Percentiles rank a stretch among this genome's conserved stretches.
phyloP scores from a whole-genome alignment of 116 monocot species.

The Iris pallida region DNA sequence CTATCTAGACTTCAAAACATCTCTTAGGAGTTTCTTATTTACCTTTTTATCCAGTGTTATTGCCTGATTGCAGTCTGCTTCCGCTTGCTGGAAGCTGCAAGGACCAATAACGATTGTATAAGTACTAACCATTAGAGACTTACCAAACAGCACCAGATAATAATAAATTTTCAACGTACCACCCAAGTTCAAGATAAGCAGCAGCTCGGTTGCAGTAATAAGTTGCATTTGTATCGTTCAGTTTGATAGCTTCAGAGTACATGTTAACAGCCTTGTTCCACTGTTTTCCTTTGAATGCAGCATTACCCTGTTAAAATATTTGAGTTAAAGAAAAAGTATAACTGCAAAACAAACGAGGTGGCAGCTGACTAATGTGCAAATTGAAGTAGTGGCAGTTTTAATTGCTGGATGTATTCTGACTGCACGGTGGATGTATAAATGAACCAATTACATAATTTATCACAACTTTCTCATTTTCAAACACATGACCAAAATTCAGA shows the following conservation, averaged over 20 bases:
- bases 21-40: neutral
- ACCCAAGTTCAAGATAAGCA: conserved; percentile 88
- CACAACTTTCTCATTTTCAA: no score
- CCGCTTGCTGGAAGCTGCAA: conserved; percentile 87
- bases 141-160: neutral
- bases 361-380: neutral
- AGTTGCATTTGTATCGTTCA: conserved; percentile 69
- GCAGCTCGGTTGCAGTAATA: conserved; percentile 94
- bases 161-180: conserved; percentile 36
- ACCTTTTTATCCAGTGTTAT: conserved; percentile 91
- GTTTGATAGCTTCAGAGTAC: conserved; percentile 91
- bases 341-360: neutral
- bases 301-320: conserved; percentile 65
- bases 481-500: no score
- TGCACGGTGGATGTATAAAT: no score
- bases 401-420: no score
- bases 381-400: no score
- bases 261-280: conserved; percentile 85
- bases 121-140: conserved; percentile 4
- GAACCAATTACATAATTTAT: no score
- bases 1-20: no score
- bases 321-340: neutral
- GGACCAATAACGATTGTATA: conserved; percentile 6
- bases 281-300: conserved; percentile 74
- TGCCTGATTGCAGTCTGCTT: conserved; percentile 90